Evolutionary conservation across 1,284 basidiomycete species (phyloP), one percentile per base, ranked within the genome.

Genomic region (Rhodofomes roseus): DNA sequence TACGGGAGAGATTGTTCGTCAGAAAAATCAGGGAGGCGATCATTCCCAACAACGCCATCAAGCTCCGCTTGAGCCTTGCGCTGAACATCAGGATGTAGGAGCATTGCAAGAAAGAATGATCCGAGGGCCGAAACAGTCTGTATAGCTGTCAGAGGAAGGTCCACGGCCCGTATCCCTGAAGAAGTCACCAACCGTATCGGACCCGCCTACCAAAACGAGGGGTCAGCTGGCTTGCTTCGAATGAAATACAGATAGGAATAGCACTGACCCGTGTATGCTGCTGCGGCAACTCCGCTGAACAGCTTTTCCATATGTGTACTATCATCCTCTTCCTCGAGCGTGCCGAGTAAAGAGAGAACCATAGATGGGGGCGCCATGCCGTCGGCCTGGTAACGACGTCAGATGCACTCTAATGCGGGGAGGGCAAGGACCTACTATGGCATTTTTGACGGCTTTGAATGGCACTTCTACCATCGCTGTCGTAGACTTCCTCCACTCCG

Each of bases 1-100:
- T 79, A 80, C 4, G 77, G 75, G 20, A 80, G 62, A 9, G 62
- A 65, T 1, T 65, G 62, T n/a, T 74, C 64, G 55, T 81, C 80
- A 12, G 69, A 68, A 54, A 78, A 73, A 2, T 72, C 69, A 0
- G 80, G 80, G 16, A 81, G 66, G 31, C 78, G 68, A 40, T 76
- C 73, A n/a, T 58, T 55, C 14, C 73, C 70, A 50, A 79, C 65
- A 9, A 79, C 75, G 4, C 66, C 60, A 63, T 79, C 77, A 7
- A 81, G 62, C 60, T 80, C 77, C 51, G 67, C 71, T 54, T 76
- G 77, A 11, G 77, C 79, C 54, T 70, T 73, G 9, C 63, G 65
- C 59, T 77, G 76, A 14, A 76, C 68, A 7, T 77, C 74, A 0
- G 77, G 78, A 56, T 75, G 68, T 43, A 73, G 62, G 9, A 73